Percentiles rank a stretch among this genome's conserved stretches.
Evolutionary conservation across 495 filamentous ascomycete species (phyloP).

Genomic region (Trichoderma gamsii): DNA sequence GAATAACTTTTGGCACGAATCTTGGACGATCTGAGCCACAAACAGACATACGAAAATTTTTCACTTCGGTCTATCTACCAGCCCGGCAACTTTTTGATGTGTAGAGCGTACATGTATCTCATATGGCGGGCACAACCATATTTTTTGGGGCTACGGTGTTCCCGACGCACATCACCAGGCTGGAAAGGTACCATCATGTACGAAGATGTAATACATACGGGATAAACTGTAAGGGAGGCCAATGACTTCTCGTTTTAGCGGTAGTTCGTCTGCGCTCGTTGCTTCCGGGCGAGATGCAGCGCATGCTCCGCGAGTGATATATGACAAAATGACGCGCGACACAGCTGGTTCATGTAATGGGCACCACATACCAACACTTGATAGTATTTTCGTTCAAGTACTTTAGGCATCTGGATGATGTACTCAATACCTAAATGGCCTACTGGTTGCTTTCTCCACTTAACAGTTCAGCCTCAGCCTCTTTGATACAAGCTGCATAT

Average conservation of each 20-base stretch:
- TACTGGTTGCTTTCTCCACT: too few relatives aligned
- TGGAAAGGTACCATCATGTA: slow-evolving; percentile 14
- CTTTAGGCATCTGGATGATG: too few relatives aligned
- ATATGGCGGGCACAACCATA: slow-evolving; percentile 24
- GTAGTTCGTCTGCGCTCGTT: neutral
- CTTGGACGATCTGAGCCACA: neutral
- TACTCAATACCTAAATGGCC: too few relatives aligned
- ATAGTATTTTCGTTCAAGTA: too few relatives aligned
- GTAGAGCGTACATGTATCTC: slow-evolving; percentile 14
- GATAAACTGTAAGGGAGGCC: slow-evolving; percentile 20
- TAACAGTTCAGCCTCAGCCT: too few relatives aligned
- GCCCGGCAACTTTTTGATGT: neutral
- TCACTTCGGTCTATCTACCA: slow-evolving; percentile 22
- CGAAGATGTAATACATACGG: slow-evolving; percentile 18
- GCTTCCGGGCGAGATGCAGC: too few relatives aligned
- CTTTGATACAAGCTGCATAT: too few relatives aligned
- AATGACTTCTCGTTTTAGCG: neutral
- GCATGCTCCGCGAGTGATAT: neutral
- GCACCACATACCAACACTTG: too few relatives aligned
- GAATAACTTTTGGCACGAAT: slow-evolving; percentile 16
- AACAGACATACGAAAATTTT: slow-evolving; percentile 21
- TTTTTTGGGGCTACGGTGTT: slow-evolving; percentile 33
- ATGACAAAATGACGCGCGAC: too few relatives aligned
- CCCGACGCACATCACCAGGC: slow-evolving; percentile 17
- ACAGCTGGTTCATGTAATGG: too few relatives aligned